These are phyloP conservation scores for Metschnikowia koreensis DNA, from an alignment of 805 yeast genomes.

Conservation along the genomic window DNA sequence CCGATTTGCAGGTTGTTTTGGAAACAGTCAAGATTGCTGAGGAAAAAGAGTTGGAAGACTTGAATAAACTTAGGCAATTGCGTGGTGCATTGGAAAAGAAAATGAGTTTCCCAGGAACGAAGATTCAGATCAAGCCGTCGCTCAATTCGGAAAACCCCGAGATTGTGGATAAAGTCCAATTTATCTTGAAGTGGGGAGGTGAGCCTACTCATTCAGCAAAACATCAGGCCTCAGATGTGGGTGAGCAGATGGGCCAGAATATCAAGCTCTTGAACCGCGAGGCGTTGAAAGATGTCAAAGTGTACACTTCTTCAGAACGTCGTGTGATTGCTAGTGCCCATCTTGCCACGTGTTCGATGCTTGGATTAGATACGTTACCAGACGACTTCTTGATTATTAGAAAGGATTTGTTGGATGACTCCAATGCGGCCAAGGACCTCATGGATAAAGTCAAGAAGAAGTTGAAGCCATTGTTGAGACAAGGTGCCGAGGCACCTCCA, in stretches of 20 bases:
- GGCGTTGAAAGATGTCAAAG: constrained; percentile 79
- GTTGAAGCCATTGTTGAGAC: constrained; percentile 87
- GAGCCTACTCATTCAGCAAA: constrained; percentile 98
- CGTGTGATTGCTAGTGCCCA: constrained; percentile 93
- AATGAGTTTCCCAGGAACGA: constrained; percentile 90
- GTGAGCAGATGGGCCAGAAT: constrained; percentile 94
- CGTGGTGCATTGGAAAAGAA: constrained; percentile 85
- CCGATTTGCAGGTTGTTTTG: constrained; percentile 80
- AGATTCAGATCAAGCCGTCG: constrained; percentile 91
- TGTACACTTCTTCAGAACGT: constrained; percentile 90
- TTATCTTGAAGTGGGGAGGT: constrained; percentile 98
- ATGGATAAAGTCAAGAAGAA: constrained; percentile 98
- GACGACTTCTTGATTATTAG: constrained; percentile 78
- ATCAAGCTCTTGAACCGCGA: constrained; percentile 79
- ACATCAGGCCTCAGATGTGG: constrained; percentile 91
- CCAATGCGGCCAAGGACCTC: constrained; percentile 95
- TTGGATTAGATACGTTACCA: constrained; percentile 64
- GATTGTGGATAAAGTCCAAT: constrained; percentile 90
- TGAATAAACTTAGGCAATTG: constrained; percentile 69
- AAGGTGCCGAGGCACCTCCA: constrained; percentile 95
- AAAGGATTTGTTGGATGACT: constrained; percentile 90
- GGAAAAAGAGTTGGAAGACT: constrained; percentile 76
- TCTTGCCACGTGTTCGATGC: constrained; percentile 72
- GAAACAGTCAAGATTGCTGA: constrained; percentile 82
- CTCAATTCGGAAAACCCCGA: constrained; percentile 55